Conservation (phyloP, 2,329 filamentous ascomycete species). For the Aspergillus pseudoterreus region DNA sequence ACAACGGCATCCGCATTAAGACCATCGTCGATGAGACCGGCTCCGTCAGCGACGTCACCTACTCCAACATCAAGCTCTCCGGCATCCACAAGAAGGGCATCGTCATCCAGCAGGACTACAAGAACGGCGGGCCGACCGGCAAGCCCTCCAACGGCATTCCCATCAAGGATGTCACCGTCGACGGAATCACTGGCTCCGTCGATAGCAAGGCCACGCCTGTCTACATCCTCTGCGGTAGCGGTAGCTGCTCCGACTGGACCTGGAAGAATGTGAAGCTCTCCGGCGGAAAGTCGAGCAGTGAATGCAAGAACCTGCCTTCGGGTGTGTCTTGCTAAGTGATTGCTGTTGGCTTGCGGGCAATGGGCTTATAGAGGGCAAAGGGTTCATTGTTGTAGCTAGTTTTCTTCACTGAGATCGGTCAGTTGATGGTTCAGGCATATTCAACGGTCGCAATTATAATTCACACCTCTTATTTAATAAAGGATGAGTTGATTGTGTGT, state of each 20-base stretch:
- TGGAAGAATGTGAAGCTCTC: slow-evolving; percentile 50
- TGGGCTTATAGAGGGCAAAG: background rate
- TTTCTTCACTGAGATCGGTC: too few relatives aligned
- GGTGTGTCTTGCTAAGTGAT: slow-evolving; percentile 30
- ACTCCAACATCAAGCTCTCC: slow-evolving; percentile 50
- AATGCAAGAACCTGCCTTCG: slow-evolving; percentile 42
- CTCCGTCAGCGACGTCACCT: slow-evolving; percentile 51
- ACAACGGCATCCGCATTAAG: slow-evolving; percentile 59
- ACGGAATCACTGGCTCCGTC: slow-evolving; percentile 34
- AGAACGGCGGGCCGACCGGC: slow-evolving; percentile 44
- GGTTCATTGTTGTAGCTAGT: too few relatives aligned
- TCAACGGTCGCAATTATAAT: too few relatives aligned
- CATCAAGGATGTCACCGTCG: slow-evolving; percentile 38
- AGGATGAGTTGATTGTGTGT: too few relatives aligned
- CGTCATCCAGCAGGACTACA: slow-evolving; percentile 58
- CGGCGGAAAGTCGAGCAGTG: slow-evolving; percentile 47
- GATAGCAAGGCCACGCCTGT: slow-evolving; percentile 37
- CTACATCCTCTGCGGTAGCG: slow-evolving; percentile 55
- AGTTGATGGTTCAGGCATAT: too few relatives aligned
- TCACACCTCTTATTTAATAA: too few relatives aligned
- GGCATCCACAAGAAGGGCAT: slow-evolving; percentile 54
- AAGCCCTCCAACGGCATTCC: slow-evolving; percentile 37
- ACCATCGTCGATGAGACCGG: slow-evolving; percentile 52
- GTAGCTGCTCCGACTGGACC: slow-evolving; percentile 52
- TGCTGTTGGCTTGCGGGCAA: background rate